Percentiles rank a stretch among this genome's conserved stretches.
Evolutionary conservation across 2,329 filamentous ascomycete species (phyloP).

Genomic region (Drechmeria coniospora): DNA sequence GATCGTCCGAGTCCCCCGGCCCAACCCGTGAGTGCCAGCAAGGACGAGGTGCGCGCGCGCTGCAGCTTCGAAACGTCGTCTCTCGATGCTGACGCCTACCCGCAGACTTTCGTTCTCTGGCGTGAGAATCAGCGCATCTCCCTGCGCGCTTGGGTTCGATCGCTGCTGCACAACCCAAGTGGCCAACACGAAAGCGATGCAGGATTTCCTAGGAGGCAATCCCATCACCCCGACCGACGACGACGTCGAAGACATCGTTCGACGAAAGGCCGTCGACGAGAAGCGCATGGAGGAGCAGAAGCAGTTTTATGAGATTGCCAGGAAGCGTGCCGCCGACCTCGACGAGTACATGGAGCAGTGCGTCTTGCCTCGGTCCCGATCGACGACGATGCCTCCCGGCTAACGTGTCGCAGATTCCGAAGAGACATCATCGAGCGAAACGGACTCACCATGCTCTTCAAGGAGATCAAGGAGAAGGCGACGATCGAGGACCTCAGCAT

Average conservation of each 20-base stretch:
- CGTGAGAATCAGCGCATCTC: conserved; percentile 86
- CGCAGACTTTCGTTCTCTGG: conserved; percentile 47
- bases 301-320: conserved; percentile 88
- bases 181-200: conserved; percentile 66
- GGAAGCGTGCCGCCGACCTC: conserved; percentile 76
- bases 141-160: conserved; percentile 77
- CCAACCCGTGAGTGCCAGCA: conserved; percentile 8
- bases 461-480: conserved; percentile 81
- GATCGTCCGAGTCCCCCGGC: conserved; percentile 13
- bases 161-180: conserved; percentile 73
- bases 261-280: conserved; percentile 69
- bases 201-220: conserved; percentile 65
- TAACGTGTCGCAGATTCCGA: conserved; percentile 34
- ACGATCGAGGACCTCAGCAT: conserved; percentile 78
- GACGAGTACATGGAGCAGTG: conserved; percentile 97
- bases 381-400: neutral
- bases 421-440: conserved; percentile 56
- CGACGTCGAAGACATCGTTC: conserved; percentile 66
- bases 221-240: conserved; percentile 64
- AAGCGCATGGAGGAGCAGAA: conserved; percentile 84
- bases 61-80: neutral
- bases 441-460: conserved; percentile 81
- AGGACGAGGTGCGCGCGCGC: conserved; percentile 11
- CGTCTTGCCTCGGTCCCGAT: conserved; percentile 12
- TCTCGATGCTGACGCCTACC: conserved; percentile 10